Evolutionary conservation across 2,329 filamentous ascomycete species (phyloP).

Genomic region (Talaromyces sp.): DNA sequence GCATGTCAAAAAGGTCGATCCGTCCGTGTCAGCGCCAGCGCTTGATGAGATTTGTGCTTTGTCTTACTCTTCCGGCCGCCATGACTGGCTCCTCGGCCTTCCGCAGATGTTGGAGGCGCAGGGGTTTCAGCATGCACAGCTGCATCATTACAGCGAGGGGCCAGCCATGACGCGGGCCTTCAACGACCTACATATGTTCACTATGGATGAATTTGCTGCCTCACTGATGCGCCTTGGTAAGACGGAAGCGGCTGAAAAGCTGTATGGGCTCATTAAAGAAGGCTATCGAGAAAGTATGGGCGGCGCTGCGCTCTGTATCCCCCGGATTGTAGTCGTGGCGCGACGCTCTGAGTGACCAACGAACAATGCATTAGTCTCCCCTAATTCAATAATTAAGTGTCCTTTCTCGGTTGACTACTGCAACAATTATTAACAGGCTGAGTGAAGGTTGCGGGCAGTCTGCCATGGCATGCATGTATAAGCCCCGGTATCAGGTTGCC

Average conservation of each 20-base stretch:
- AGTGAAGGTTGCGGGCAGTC: too few species aligned
- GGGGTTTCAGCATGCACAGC: conserved; percentile 13
- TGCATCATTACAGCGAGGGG: conserved; percentile 12
- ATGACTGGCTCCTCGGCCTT: conserved; percentile 17
- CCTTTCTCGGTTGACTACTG: too few species aligned
- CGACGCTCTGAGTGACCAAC: too few species aligned
- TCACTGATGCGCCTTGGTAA: conserved; percentile 9
- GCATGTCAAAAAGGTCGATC: conserved; percentile 12
- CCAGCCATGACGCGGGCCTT: conserved; percentile 13
- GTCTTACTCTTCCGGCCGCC: conserved; percentile 15
- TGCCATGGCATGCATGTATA: too few species aligned
- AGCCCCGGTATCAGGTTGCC: too few species aligned
- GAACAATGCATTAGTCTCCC: too few species aligned
- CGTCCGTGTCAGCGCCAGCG: conserved; percentile 7
- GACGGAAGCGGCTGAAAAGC: conserved; percentile 10
- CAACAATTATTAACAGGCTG: too few species aligned
- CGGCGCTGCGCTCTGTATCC: conserved; percentile 15
- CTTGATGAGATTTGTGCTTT: conserved; percentile 14
- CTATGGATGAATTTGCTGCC: conserved; percentile 16
- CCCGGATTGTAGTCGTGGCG: conserved; percentile 12
- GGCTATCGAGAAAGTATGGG: conserved; percentile 11
- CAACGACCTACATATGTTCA: conserved; percentile 16
- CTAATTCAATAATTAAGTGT: too few species aligned
- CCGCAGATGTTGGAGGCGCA: conserved; percentile 10
- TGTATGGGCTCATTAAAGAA: conserved; percentile 10